phyloP scores from a whole-genome alignment of 129 eudicot species.

The Flaveria linearis region DNA sequence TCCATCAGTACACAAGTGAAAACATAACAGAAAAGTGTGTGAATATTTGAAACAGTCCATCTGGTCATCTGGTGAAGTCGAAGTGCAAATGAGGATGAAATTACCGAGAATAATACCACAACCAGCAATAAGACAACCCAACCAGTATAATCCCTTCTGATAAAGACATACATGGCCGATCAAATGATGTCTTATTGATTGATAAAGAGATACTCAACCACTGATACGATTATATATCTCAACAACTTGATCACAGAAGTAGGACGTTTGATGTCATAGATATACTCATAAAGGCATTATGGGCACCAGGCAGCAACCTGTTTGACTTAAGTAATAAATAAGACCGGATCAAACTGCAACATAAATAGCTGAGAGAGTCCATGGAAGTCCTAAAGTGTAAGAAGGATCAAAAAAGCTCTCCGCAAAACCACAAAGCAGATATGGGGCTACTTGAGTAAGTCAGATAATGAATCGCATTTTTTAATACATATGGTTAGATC shows the following conservation, averaged over 20 bases:
- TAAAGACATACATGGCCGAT: conserved; percentile 45
- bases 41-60: conserved; percentile 36
- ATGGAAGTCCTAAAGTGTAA: conserved; percentile 16
- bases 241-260: conserved; percentile 23
- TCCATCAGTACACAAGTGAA: conserved; percentile 39
- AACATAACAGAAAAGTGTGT: conserved; percentile 36
- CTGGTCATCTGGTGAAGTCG: conserved; percentile 34
- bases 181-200: conserved; percentile 37
- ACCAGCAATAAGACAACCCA: conserved; percentile 53
- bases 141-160: conserved; percentile 55
- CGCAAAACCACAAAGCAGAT: conserved; percentile 24
- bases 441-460: conserved; percentile 28
- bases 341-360: conserved; percentile 23
- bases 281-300: conserved; percentile 28
- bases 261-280: conserved; percentile 23
- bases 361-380: conserved; percentile 24
- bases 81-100: conserved; percentile 38
- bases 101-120: conserved; percentile 50
- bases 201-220: conserved; percentile 37
- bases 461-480: conserved; percentile 10
- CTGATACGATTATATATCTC: conserved; percentile 33
- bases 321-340: conserved; percentile 28
- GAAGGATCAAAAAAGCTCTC: conserved; percentile 27
- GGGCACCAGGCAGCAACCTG: conserved; percentile 32
- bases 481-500: conserved; percentile 27